Percentiles rank a stretch among this genome's conserved stretches.
Evolutionary conservation across 345 rosid genomes (phyloP).

Genomic region (Euphorbia peplus): DNA sequence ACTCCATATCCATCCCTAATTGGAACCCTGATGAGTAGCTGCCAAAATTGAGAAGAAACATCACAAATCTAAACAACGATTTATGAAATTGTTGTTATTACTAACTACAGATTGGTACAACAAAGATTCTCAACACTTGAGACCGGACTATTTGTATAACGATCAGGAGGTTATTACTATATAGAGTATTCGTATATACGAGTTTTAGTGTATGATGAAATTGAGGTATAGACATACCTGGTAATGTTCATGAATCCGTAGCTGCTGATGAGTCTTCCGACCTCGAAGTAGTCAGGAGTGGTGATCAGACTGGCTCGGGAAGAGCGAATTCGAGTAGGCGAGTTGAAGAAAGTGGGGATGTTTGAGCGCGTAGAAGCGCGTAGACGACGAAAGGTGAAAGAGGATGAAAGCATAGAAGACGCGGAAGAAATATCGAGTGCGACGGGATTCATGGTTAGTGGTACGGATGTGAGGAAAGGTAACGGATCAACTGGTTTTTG

Average conservation of each 20-base stretch:
- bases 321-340: constrained; percentile 24
- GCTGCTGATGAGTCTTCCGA: constrained; percentile 84
- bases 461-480: background rate
- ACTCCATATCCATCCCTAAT: constrained; percentile 44
- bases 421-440: constrained; percentile 18
- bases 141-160: too few relatives aligned
- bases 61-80: background rate
- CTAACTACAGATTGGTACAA: too few relatives aligned
- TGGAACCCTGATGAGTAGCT: constrained; percentile 76
- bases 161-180: too few relatives aligned
- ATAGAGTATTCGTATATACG: too few relatives aligned
- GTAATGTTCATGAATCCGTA: constrained; percentile 92
- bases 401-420: background rate
- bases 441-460: constrained; percentile 22
- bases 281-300: constrained; percentile 76
- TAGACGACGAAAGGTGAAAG: constrained; percentile 12
- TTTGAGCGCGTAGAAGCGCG: constrained; percentile 12
- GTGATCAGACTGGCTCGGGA: constrained; percentile 58
- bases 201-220: too few relatives aligned
- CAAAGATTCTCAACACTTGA: too few relatives aligned
- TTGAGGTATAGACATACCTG: constrained; percentile 49
- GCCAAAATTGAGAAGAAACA: background rate
- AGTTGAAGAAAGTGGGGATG: constrained; percentile 19
- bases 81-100: background rate
- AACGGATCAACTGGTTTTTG: background rate